Evolutionary conservation across 805 yeast genomes (phyloP).

Genomic region (Zygoascus ofunaensis): DNA sequence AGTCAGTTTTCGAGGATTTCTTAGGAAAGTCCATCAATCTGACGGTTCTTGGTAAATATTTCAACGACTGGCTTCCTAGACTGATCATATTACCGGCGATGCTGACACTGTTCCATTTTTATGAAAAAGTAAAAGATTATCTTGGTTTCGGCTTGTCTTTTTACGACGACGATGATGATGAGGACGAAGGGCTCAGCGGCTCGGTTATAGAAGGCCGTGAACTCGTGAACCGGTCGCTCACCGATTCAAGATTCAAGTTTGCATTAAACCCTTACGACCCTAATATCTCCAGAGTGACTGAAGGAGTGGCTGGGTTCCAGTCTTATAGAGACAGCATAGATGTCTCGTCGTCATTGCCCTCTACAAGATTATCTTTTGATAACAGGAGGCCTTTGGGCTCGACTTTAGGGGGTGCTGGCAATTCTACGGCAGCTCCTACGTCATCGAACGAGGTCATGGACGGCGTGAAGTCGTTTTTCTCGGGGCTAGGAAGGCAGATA

Average conservation of each 20-base stretch:
- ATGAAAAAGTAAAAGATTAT: conserved; percentile 46
- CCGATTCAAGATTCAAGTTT: conserved; percentile 19
- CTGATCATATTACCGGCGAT: conserved; percentile 61
- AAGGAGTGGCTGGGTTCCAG: background rate
- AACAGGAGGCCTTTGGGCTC: background rate
- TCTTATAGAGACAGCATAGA: conserved; percentile 3
- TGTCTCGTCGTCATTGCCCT: background rate
- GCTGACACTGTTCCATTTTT: conserved; percentile 55
- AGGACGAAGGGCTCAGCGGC: conserved; percentile 13
- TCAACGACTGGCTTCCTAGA: conserved; percentile 71
- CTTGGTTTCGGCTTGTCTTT: conserved; percentile 32
- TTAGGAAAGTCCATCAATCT: conserved; percentile 67
- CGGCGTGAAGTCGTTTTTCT: conserved; percentile 16
- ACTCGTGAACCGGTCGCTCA: conserved; percentile 25
- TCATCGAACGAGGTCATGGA: background rate
- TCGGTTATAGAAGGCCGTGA: conserved; percentile 29
- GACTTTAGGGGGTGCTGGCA: background rate
- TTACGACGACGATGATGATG: conserved; percentile 31
- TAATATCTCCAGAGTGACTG: background rate
- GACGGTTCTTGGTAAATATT: conserved; percentile 60
- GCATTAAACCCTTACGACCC: conserved; percentile 10
- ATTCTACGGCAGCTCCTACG: background rate
- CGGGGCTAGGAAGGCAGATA: conserved; percentile 11
- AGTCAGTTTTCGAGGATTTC: conserved; percentile 57
- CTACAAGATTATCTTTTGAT: background rate